phyloP scores from a whole-genome alignment of 202 grass and related monocot genomes.

The Dendrocalamus latiflorus region DNA sequence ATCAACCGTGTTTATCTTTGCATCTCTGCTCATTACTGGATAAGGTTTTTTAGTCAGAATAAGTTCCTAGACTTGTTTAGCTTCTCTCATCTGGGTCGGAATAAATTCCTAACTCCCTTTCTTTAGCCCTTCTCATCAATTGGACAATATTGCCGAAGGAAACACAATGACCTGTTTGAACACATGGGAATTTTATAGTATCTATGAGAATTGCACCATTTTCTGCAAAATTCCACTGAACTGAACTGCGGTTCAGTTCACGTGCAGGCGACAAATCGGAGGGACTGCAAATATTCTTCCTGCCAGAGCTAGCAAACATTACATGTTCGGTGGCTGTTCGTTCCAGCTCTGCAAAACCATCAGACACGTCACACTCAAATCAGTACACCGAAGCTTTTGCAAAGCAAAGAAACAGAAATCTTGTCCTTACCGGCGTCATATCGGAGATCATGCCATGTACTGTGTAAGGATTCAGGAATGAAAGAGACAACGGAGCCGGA shows the following conservation, averaged over 20 bases:
- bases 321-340: constrained; percentile 16
- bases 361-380: constrained; percentile 8
- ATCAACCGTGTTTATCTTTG: constrained; percentile 34
- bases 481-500: constrained; percentile 8
- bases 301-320: neutral
- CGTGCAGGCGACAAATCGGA: constrained; percentile 3
- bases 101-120: neutral
- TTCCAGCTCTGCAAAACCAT: constrained; percentile 29
- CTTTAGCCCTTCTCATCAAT: neutral
- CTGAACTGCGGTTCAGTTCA: neutral
- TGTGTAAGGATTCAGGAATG: neutral
- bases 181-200: neutral
- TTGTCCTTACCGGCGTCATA: constrained; percentile 42
- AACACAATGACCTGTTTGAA: neutral
- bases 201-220: neutral
- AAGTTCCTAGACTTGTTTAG: neutral
- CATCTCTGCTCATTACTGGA: constrained; percentile 12
- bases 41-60: constrained; percentile 26
- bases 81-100: neutral
- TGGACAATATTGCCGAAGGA: too few species aligned
- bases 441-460: constrained; percentile 14
- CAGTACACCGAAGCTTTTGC: constrained; percentile 6
- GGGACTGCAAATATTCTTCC: constrained; percentile 16
- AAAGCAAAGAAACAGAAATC: constrained; percentile 21
- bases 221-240: neutral